Base-by-base conservation (phyloP, 345 rosid genomes). In the Populus pruinosa region DNA sequence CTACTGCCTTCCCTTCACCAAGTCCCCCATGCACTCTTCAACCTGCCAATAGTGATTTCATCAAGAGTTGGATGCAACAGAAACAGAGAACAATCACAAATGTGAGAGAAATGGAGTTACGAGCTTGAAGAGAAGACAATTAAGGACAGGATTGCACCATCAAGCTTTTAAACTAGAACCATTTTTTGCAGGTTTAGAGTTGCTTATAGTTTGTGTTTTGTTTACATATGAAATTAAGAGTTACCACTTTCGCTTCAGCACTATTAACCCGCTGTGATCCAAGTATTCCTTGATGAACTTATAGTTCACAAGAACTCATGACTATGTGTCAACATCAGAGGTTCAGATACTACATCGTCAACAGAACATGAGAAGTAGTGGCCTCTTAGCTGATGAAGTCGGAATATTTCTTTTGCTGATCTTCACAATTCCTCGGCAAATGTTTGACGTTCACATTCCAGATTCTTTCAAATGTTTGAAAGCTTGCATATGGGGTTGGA, bases 21-120 rank as follows among this genome's bases (percentile, higher is more conserved):
- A 36, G 43, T 18, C 86, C 89, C 9, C 94, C 88, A 7, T 95
- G 99, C 85, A 80, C 69, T 62, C 89, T 90, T 64, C 84, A 82
- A 75, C 80, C 76, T 38, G 82, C 81, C 33, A 84, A 81, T 41
- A 49, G 64, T 12, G 29, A 81, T 72, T 25, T 81, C 56, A 78
- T 89, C 29, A 73, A 81, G 63, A 81, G 72, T 55, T 88, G 88
- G 85, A 75, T 77, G 20, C 83, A 82, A 47, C 75, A 77, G 78
- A 94, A 87, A 70, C 80, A 84, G 83, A 83, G 78, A 81, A 69
- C 79, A 72, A 85, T 89, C 3, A 83, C 85, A 72, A 84, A 82
- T 63, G 85, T 90, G 56, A 86, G 85, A 65, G 29, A 78, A 65
- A 85, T 84, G 90, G 87, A 82, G 86, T 7, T 35, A 47, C 8